phyloP scores from a whole-genome alignment of 495 filamentous ascomycete genomes.

The Penicillium robsamsonii region DNA sequence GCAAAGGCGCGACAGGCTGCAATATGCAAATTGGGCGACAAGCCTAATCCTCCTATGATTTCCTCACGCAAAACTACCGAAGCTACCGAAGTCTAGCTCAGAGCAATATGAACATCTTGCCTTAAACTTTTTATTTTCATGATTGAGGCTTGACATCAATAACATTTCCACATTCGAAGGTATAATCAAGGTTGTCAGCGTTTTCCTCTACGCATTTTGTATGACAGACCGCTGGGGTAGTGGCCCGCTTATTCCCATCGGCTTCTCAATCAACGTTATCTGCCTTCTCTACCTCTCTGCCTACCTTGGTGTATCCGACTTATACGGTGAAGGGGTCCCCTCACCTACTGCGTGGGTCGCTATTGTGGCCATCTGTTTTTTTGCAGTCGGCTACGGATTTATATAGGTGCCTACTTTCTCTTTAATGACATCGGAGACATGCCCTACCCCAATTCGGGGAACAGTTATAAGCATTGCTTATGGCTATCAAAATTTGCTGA shows the following conservation, averaged over 20 bases:
- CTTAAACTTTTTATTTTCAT: neutral
- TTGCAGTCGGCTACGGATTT: slow-evolving; percentile 25
- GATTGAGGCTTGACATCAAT: neutral
- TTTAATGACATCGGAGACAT: slow-evolving; percentile 27
- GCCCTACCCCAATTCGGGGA: slow-evolving; percentile 20
- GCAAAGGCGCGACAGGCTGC: slow-evolving; percentile 1
- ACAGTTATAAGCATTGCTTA: slow-evolving; percentile 22
- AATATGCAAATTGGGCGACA: slow-evolving; percentile 1
- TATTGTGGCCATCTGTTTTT: slow-evolving; percentile 28
- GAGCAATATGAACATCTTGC: neutral
- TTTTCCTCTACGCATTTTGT: slow-evolving; percentile 26
- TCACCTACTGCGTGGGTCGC: slow-evolving; percentile 22
- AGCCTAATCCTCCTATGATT: neutral
- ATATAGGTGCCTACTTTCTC: slow-evolving; percentile 26
- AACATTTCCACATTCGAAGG: neutral
- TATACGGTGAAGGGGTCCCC: slow-evolving; percentile 7
- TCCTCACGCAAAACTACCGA: neutral
- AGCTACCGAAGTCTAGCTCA: neutral
- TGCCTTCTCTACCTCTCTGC: slow-evolving; percentile 22
- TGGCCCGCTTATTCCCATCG: slow-evolving; percentile 23
- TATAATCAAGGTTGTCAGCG: slow-evolving; percentile 20
- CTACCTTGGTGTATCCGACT: slow-evolving; percentile 19
- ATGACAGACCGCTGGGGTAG: slow-evolving; percentile 25
- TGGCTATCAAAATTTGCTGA: slow-evolving; percentile 25
- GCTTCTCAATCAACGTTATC: slow-evolving; percentile 21